A percentile compares a stretch with the other conserved stretches of the same genome.
Evolutionary conservation across 345 rosid genomes (phyloP).

Genomic region (Gossypium herbaceum): DNA sequence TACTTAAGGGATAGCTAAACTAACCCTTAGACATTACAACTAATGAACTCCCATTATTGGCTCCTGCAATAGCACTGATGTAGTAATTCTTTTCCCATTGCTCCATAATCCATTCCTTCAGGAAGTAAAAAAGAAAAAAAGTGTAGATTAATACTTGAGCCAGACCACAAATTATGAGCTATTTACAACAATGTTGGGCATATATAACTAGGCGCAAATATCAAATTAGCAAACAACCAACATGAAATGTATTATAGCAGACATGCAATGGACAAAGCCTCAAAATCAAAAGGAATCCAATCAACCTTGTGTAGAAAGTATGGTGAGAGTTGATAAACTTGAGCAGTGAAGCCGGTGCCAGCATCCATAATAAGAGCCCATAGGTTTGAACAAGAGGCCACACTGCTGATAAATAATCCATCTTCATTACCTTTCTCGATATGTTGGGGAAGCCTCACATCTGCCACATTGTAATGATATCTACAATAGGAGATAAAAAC

Average conservation of each 20-base stretch:
- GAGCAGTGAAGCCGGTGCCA: constrained; percentile 77
- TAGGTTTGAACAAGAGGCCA: constrained; percentile 80
- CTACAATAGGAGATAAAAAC: constrained; percentile 37
- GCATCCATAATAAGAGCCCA: constrained; percentile 99
- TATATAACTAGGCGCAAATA: neutral
- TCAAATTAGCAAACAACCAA: neutral
- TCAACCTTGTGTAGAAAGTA: constrained; percentile 84
- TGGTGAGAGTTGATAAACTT: constrained; percentile 81
- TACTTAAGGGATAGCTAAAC: constrained; percentile 17
- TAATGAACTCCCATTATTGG: constrained; percentile 77
- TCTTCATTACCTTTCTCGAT: constrained; percentile 88
- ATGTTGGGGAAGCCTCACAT: constrained; percentile 71
- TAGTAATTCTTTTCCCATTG: constrained; percentile 97
- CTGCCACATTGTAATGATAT: constrained; percentile 94
- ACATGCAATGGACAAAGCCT: constrained; percentile 5
- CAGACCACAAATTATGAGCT: neutral
- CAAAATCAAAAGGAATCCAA: constrained; percentile 8
- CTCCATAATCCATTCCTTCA: constrained; percentile 97
- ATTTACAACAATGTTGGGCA: neutral
- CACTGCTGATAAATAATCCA: constrained; percentile 85
- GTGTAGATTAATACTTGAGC: constrained; percentile 1
- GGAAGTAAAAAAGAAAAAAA: neutral
- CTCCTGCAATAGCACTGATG: constrained; percentile 97
- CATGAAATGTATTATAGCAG: neutral
- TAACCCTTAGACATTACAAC: constrained; percentile 97